Base-by-base conservation (phyloP, 2,329 filamentous ascomycete genomes). In the Verticillium klebahnii region DNA sequence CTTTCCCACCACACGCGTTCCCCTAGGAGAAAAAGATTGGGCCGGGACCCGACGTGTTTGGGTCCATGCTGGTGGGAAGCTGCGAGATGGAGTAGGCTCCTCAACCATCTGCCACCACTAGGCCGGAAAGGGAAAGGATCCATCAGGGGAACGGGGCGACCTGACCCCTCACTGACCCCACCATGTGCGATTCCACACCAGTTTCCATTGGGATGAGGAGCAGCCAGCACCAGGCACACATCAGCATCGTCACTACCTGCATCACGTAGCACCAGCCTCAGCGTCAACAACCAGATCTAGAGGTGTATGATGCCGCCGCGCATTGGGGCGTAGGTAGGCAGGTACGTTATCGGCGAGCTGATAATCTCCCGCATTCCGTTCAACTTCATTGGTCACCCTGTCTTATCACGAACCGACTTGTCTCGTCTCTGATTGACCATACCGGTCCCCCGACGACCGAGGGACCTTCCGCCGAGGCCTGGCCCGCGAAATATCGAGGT, bases 71-170 rank as follows among this genome's bases (percentile, higher is more conserved):
- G 61, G 63, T 65, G 64, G 57, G 63, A 64, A 64, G 59, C 59
- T 57, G 58, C 58, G 54, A 36, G 58, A 31, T 32, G 23, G 37
- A 37, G 37, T 66, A 63, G 69, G 66, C 69, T 75, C 67, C 78
- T 80, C 78, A 80, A 80, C 77, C 76, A 80, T 78, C 77, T 77
- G 71, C 40, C 23, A 9, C 56, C 57, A 61, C 75, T 75, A 77
- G 63, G 7, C 74, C 69, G 40, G 61, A 68, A 65, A 17, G 0
- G 67, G 73, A 29, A 69, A 72, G 59, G 61, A 57, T 37, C 19
- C 57, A 58, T 58, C 57, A 58, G 57, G 57, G 57, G 57, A 58
- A 58, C 45, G 57, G 25, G 57, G 25, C 37, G 17, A 29, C 14
- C 55, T 36, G 23, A 29, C 57, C 57, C 57, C 45, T 50, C 45